Base-by-base conservation (phyloP, 139 green algal species). In the Chlorella sp. region DNA sequence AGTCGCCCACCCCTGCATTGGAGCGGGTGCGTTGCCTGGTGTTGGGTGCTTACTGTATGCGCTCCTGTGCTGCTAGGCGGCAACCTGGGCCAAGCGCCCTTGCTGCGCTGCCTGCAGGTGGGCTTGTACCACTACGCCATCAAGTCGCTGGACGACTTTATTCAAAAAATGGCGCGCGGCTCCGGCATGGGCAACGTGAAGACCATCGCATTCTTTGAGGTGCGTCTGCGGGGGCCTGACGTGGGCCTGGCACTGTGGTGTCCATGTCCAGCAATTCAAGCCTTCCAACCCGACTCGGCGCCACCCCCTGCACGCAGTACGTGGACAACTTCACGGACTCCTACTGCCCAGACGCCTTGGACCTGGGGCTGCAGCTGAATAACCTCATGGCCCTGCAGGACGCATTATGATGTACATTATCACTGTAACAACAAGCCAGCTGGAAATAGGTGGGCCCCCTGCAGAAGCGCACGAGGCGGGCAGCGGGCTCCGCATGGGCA, bases 61-160 rank as follows among this genome's bases (percentile, higher is more conserved):
- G n/a, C n/a, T n/a, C n/a, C n/a, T n/a, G n/a, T n/a, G n/a, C n/a
- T n/a, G n/a, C n/a, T n/a, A n/a, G n/a, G n/a, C n/a, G n/a, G n/a
- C n/a, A n/a, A n/a, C n/a, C n/a, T n/a, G n/a, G n/a, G n/a, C n/a
- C n/a, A n/a, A n/a, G n/a, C n/a, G n/a, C n/a, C 67, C 40, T 36
- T 30, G 19, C 19, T 34, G 19, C n/a, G 8, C 8, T 11, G 46
- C 8, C 51, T 60, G 51, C 51, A 60, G 51, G 51, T 76, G 70
- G 70, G 70, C 70, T 36, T 92, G n/a, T 76, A 92, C 46, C 90
- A 93, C 68, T 93, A 90, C 76, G 87, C 89, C 11, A 78, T 84
- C 32, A 92, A 91, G 48, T 90, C 83, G 24, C 34, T 73, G 24
- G 76, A 92, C 14, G 86, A 93, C 70, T 93, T 89, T 48, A 9